These are phyloP conservation scores for Stagonosporopsis vannaccii DNA, from an alignment of 2,329 filamentous ascomycete species.

Conservation along the genomic window DNA sequence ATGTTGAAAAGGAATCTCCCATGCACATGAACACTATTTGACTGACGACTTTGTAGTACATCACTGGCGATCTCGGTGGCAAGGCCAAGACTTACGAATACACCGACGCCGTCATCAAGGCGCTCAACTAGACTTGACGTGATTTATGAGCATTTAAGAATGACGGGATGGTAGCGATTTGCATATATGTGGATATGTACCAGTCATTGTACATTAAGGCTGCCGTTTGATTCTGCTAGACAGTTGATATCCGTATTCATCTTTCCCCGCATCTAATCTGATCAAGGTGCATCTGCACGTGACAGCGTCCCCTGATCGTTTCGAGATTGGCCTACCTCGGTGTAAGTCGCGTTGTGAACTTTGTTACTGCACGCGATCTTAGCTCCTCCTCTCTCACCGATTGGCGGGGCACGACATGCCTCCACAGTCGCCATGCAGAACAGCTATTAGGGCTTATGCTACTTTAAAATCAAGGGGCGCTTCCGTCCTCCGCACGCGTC, in stretches of 20 bases:
- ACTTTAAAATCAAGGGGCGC: slow-evolving; percentile 1
- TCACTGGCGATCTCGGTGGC: slow-evolving; percentile 95
- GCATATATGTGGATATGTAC: slow-evolving; percentile 50
- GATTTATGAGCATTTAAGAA: slow-evolving; percentile 36
- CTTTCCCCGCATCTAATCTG: slow-evolving; percentile 27
- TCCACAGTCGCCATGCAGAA: background rate
- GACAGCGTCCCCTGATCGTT: slow-evolving; percentile 2
- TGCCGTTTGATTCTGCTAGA: slow-evolving; percentile 37
- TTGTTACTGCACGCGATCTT: background rate
- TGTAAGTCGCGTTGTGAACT: slow-evolving; percentile 19
- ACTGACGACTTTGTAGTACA: slow-evolving; percentile 57
- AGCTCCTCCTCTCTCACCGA: background rate
- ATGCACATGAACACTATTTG: background rate
- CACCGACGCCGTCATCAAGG: slow-evolving; percentile 85
- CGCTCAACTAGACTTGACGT: slow-evolving; percentile 53
- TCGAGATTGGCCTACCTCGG: slow-evolving; percentile 8
- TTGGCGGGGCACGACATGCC: background rate
- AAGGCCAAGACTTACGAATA: slow-evolving; percentile 97
- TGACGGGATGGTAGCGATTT: slow-evolving; percentile 41
- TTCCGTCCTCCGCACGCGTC: background rate
- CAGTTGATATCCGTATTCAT: slow-evolving; percentile 20
- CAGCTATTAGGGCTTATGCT: slow-evolving; percentile 5
- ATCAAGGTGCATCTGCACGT: slow-evolving; percentile 20
- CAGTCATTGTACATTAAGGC: slow-evolving; percentile 47
- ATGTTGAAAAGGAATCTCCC: slow-evolving; percentile 31